Evolutionary conservation across 2,329 filamentous ascomycete species (phyloP), one percentile per base, ranked within the genome.

Genomic region (Aspergillus thermomutatus): DNA sequence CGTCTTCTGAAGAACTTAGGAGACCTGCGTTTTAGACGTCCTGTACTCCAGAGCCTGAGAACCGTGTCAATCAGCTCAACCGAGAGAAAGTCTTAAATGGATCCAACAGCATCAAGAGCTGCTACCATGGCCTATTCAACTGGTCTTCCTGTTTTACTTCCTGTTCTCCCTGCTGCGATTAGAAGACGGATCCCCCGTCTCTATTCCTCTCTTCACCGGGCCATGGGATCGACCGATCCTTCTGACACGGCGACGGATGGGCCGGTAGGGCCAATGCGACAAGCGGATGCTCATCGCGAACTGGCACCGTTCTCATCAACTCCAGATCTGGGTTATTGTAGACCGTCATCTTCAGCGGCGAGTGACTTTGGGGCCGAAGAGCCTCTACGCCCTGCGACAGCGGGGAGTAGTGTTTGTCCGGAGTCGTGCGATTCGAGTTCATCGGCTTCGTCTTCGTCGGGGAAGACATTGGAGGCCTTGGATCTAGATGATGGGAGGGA

Each of bases 141-240:
- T 8, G 57, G 55, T 1, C 49, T 69, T 6, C 53, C 62, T 1
- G 41, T 53, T 10, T 46, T 67, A 26, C 55, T 64, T 11, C 59
- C 65, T 23, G 50, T 48, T 5, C 65, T 72, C 17, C 67, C 68
- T 28, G 67, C 65, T 21, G 66, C 65, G 2, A 63, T 72, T 41
- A 64, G 68, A 50, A 66, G 66, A 45, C 69, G 64, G 17, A 58
- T 72, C 9, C 61, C 65, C 21, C 60, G 63, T 37, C 51, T 70
- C 4, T 66, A 66, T 52, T 58, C 57, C 11, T 62, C 60, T 46
- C 58, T 60, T 48, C 43, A 50, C n/a, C 60, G 31, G 11, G 21
- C 49, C 14, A n/a, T 37, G 10, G 47, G 31, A 43, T 49, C 41
- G 21, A 27, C 51, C 23, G 34, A 28, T 37, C 34, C 45, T 14